Evolutionary conservation across 2,329 filamentous ascomycete genomes (phyloP), one percentile per base, ranked within the genome.

Genomic region (Grosmannia penicillata): DNA sequence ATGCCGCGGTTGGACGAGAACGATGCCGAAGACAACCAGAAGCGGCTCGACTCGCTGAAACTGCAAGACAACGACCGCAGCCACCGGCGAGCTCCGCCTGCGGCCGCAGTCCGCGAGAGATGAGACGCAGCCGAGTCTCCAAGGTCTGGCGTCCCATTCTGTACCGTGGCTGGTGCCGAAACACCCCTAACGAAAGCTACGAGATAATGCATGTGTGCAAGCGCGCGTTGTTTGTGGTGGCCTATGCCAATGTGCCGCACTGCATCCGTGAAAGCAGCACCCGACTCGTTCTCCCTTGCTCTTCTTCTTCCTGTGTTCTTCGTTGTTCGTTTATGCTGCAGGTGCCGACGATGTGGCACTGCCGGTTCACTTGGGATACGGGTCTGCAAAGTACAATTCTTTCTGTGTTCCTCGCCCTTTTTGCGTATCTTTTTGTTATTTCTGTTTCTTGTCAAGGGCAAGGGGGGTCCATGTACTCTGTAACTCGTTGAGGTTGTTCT

Each of bases 31-130:
- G 84, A 91, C 51, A 89, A 80, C 55, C 80, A 85, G 59, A 83
- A 87, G 62, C 74, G 85, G 49, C 70, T 96, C 48, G 85, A 95
- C 59, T 87, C 85, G 37, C 68, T 96, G 50, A 86, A 91, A 57
- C 67, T 96, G 53, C 82, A 93, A 56, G 89, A 96, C 58, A 82
- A 71, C 49, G 78, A 83, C 48, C 68, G 72, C 49, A 63, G 60
- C 50, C 65, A 65, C 40, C 60, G 65, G 46, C 68, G 68, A 13
- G 33, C 32, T 45, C 63, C 67, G 45, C 62, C 67, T 22, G 55
- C 55, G 34, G 35, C 18, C 9, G 6, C 41, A 8, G 36, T 32
- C 15, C 52, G 62, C 41, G 75, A 78, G 54, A 68, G 72, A 48
- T 70, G 78, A 56, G 67, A 61, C 50, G 76, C 73, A 46, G 65